These are phyloP conservation scores for Linderina pennispora DNA, from an alignment of 192 early-diverging fungal species.

Conservation along the genomic window DNA sequence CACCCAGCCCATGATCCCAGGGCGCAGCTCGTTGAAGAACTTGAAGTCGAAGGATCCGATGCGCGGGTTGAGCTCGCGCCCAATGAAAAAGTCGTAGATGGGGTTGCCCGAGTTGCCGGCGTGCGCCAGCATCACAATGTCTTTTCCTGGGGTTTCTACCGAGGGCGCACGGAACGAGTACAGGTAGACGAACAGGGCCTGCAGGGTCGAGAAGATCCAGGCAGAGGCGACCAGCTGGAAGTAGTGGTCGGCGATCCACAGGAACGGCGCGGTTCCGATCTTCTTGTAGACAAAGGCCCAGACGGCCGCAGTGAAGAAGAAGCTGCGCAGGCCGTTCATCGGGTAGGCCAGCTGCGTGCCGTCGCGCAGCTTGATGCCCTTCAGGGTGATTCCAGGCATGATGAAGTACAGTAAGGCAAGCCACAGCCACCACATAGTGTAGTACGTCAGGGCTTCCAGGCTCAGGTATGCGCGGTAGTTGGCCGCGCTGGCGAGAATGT, in stretches of 20 bases:
- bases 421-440: slow-evolving; percentile 63
- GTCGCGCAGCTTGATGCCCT: slow-evolving; percentile 67
- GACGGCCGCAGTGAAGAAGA: slow-evolving; percentile 48
- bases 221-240: slow-evolving; percentile 67
- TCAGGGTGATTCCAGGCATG: slow-evolving; percentile 57
- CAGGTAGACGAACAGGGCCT: slow-evolving; percentile 68
- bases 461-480: slow-evolving; percentile 47
- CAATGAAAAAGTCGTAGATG: slow-evolving; percentile 93
- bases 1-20: slow-evolving; percentile 89
- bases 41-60: slow-evolving; percentile 83
- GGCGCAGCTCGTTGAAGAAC: slow-evolving; percentile 89
- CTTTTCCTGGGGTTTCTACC: slow-evolving; percentile 4
- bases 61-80: slow-evolving; percentile 93
- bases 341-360: slow-evolving; percentile 73
- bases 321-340: slow-evolving; percentile 70
- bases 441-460: slow-evolving; percentile 28
- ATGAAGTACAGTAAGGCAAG: slow-evolving; percentile 60
- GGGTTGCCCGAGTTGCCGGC: slow-evolving; percentile 90
- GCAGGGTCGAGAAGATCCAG: slow-evolving; percentile 54
- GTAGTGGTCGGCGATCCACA: slow-evolving; percentile 81
- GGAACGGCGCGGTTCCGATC: slow-evolving; percentile 55
- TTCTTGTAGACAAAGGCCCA: slow-evolving; percentile 31
- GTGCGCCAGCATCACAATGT: slow-evolving; percentile 61
- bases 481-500: slow-evolving; percentile 33
- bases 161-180: slow-evolving; percentile 58